Percentiles rank a stretch among this genome's conserved stretches.
Evolutionary conservation across 345 rosid species (phyloP).

Genomic region (Cardamine occulta): DNA sequence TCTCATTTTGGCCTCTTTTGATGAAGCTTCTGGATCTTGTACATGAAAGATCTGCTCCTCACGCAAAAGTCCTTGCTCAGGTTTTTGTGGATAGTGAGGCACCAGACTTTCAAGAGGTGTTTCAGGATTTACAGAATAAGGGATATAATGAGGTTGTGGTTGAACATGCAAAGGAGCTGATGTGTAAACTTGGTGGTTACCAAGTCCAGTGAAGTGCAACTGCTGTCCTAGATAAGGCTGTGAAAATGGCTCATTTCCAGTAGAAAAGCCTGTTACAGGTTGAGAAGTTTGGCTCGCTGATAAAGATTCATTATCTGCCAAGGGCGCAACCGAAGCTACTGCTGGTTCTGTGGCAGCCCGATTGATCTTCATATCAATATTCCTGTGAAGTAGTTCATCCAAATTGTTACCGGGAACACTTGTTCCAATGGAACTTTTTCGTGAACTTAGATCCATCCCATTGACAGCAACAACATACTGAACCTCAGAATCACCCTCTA

Average conservation of each 20-base stretch:
- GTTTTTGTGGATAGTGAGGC: slow-evolving; percentile 34
- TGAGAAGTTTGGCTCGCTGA: slow-evolving; percentile 42
- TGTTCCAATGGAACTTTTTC: slow-evolving; percentile 30
- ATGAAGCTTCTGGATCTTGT: slow-evolving; percentile 37
- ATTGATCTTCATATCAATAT: slow-evolving; percentile 38
- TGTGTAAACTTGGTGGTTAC: slow-evolving; percentile 43
- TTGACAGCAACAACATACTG: slow-evolving; percentile 51
- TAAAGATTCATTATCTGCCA: slow-evolving; percentile 31
- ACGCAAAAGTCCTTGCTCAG: slow-evolving; percentile 35
- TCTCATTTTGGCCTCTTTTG: slow-evolving; percentile 40
- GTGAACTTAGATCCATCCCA: slow-evolving; percentile 45
- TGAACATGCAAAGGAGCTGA: slow-evolving; percentile 37
- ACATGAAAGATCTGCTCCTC: slow-evolving; percentile 37
- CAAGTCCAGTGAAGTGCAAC: slow-evolving; percentile 29
- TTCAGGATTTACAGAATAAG: slow-evolving; percentile 40
- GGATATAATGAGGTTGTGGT: slow-evolving; percentile 38
- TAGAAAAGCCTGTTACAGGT: slow-evolving; percentile 33
- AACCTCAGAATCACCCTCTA: slow-evolving; percentile 47
- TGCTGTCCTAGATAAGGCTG: slow-evolving; percentile 45
- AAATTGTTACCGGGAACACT: slow-evolving; percentile 34
- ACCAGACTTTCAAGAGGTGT: slow-evolving; percentile 36
- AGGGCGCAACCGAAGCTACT: slow-evolving; percentile 35
- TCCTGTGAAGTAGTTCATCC: slow-evolving; percentile 38
- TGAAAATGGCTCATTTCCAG: slow-evolving; percentile 38
- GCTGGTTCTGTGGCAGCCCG: slow-evolving; percentile 45